phyloP scores from a whole-genome alignment of 192 early-diverging fungal genomes.

The Funneliformis mosseae region DNA sequence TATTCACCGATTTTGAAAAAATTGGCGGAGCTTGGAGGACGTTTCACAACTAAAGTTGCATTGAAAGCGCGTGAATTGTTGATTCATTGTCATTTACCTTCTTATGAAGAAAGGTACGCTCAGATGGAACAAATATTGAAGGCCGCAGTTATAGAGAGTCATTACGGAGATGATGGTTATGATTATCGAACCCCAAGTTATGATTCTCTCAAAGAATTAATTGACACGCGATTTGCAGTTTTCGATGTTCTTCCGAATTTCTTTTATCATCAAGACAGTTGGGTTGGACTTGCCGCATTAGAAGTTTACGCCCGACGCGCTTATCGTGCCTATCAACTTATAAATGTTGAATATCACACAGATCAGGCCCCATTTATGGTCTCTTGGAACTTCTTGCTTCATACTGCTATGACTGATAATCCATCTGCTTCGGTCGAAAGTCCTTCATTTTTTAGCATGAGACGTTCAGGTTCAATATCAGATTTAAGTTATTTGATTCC shows the following conservation, averaged over 20 bases:
- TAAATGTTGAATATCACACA: slow-evolving; percentile 76
- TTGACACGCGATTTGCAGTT: slow-evolving; percentile 93
- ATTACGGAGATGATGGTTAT: slow-evolving; percentile 74
- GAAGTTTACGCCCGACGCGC: slow-evolving; percentile 97
- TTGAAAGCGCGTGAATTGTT: slow-evolving; percentile 94
- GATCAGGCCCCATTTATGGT: slow-evolving; percentile 68
- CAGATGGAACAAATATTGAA: slow-evolving; percentile 86
- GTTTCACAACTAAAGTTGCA: slow-evolving; percentile 83
- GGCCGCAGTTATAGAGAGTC: slow-evolving; percentile 71
- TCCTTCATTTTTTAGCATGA: slow-evolving; percentile 49
- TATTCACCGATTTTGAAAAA: slow-evolving; percentile 80
- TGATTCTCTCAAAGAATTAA: slow-evolving; percentile 79
- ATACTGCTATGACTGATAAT: slow-evolving; percentile 52
- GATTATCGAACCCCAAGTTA: slow-evolving; percentile 73
- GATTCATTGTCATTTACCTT: slow-evolving; percentile 91
- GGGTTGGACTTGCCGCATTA: slow-evolving; percentile 81
- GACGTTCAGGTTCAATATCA: slow-evolving; percentile 76
- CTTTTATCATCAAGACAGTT: slow-evolving; percentile 84
- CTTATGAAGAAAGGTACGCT: slow-evolving; percentile 81
- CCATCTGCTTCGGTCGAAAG: slow-evolving; percentile 34
- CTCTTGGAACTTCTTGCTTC: slow-evolving; percentile 78
- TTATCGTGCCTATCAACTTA: slow-evolving; percentile 95
- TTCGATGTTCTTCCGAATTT: slow-evolving; percentile 93
- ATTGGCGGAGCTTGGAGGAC: slow-evolving; percentile 76
- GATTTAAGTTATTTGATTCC: slow-evolving; percentile 80